Conservation (phyloP, 2,329 filamentous ascomycete genomes). For the Fusarium equiseti region DNA sequence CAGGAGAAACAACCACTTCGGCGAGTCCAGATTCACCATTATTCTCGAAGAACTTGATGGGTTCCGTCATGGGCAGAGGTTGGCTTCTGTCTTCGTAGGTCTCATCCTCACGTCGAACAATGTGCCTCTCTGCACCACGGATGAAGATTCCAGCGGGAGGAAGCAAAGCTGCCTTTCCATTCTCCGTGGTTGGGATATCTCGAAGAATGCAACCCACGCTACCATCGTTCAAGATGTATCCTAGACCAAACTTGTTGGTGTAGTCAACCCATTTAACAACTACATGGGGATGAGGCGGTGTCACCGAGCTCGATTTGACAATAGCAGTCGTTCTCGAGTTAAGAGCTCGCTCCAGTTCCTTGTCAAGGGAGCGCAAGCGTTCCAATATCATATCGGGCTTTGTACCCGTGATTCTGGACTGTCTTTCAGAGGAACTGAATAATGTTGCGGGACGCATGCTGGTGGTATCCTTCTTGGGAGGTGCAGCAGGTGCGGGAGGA, state of each 20-base stretch:
- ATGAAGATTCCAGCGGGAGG: conserved; percentile 80
- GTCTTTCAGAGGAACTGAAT: conserved; percentile 67
- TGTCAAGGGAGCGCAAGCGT: conserved; percentile 67
- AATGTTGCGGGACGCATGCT: conserved; percentile 60
- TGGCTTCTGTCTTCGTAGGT: conserved; percentile 69
- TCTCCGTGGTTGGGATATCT: conserved; percentile 66
- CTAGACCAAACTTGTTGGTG: conserved; percentile 86
- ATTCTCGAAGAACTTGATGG: conserved; percentile 81
- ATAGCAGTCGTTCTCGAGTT: conserved; percentile 74
- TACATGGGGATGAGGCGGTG: conserved; percentile 70
- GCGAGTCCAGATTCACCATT: conserved; percentile 72
- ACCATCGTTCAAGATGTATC: conserved; percentile 85
- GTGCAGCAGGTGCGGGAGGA: conserved; percentile 41
- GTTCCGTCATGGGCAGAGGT: conserved; percentile 71
- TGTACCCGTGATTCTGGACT: conserved; percentile 63
- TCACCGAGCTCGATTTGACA: conserved; percentile 65
- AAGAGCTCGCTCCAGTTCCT: conserved; percentile 71
- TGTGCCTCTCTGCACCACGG: conserved; percentile 76
- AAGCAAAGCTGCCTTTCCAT: conserved; percentile 63
- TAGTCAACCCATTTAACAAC: conserved; percentile 90
- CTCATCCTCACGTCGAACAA: conserved; percentile 70
- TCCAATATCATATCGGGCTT: conserved; percentile 69
- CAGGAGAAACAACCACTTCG: conserved; percentile 72
- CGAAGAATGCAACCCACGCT: conserved; percentile 79
- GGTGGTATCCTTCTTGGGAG: conserved; percentile 48